A percentile compares a stretch with the other conserved stretches of the same genome.
These are phyloP conservation scores for Rosa lucieae DNA, from an alignment of 306 rosid species.

Conservation along the genomic window DNA sequence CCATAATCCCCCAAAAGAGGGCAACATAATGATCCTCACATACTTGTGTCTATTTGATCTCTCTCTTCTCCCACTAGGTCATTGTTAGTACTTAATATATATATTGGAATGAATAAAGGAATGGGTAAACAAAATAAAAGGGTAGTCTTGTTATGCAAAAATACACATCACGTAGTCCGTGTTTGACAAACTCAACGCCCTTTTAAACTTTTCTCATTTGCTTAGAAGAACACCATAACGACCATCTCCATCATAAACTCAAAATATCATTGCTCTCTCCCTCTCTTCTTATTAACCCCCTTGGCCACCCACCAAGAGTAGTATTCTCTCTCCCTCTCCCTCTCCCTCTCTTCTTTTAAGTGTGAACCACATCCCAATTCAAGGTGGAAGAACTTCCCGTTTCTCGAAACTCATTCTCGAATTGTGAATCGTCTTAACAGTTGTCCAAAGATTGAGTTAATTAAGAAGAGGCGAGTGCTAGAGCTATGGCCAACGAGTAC, in stretches of 20 bases:
- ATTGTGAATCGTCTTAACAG: background rate
- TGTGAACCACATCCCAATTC: too few relatives aligned
- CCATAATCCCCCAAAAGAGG: background rate
- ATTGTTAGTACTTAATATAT: background rate
- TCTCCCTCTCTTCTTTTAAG: background rate
- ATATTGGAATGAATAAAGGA: background rate
- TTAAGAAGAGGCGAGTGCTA: background rate
- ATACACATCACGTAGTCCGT: constrained; percentile 28
- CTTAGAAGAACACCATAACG: constrained; percentile 19
- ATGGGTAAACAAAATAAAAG: constrained; percentile 18
- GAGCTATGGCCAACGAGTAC: constrained; percentile 45
- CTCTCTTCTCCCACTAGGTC: background rate
- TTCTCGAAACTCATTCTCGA: background rate
- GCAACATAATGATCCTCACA: constrained; percentile 10
- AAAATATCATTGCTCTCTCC: background rate
- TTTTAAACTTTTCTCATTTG: constrained; percentile 4
- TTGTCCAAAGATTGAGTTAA: background rate
- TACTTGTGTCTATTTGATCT: constrained; percentile 14
- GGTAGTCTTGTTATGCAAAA: constrained; percentile 8
- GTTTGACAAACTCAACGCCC: constrained; percentile 48
- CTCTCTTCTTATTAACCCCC: constrained; percentile 2
- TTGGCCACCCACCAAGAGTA: background rate
- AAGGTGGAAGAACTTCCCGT: too few relatives aligned
- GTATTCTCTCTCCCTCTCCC: constrained; percentile 7
- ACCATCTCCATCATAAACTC: constrained; percentile 13